These are phyloP conservation scores for Pseudomicrostroma phylloplanum DNA, from an alignment of 1,284 basidiomycete genomes.

Conservation along the genomic window DNA sequence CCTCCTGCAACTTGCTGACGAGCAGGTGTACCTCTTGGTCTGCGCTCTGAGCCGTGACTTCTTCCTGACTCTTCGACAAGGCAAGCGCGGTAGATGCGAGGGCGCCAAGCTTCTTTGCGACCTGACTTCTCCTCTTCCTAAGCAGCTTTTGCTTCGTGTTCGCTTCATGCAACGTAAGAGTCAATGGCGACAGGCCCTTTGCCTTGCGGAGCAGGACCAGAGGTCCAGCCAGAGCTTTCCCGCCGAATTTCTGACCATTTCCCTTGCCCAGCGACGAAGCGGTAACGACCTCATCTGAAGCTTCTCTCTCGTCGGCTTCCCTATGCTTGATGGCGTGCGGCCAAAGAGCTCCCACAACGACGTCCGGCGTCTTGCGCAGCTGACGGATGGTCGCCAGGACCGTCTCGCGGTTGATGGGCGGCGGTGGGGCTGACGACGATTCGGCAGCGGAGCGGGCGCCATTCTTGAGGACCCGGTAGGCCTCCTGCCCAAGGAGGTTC, in stretches of 20 bases:
- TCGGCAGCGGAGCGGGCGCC: neutral
- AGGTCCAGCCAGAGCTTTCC: neutral
- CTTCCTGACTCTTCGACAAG: slow-evolving; percentile 11
- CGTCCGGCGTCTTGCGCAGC: slow-evolving; percentile 24
- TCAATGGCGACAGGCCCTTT: slow-evolving; percentile 11
- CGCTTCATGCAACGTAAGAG: slow-evolving; percentile 31
- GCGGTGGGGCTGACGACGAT: neutral
- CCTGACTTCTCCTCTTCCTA: slow-evolving; percentile 22
- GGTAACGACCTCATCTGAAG: neutral
- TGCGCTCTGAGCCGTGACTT: neutral
- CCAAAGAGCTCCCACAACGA: slow-evolving; percentile 34
- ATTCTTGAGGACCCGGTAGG: neutral
- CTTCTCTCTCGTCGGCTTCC: neutral
- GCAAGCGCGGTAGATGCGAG: slow-evolving; percentile 10
- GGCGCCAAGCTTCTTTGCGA: slow-evolving; percentile 28
- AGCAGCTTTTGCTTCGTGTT: slow-evolving; percentile 28
- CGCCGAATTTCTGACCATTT: neutral
- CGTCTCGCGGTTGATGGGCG: neutral
- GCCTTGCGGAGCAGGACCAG: neutral
- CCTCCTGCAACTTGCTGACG: neutral
- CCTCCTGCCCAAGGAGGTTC: neutral
- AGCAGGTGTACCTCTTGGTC: neutral
- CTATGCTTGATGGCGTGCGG: slow-evolving; percentile 13
- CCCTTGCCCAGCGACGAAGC: neutral
- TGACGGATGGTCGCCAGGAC: neutral